Evolutionary conservation across 495 filamentous ascomycete genomes (phyloP).

Genomic region (Ascobolus immersus): DNA sequence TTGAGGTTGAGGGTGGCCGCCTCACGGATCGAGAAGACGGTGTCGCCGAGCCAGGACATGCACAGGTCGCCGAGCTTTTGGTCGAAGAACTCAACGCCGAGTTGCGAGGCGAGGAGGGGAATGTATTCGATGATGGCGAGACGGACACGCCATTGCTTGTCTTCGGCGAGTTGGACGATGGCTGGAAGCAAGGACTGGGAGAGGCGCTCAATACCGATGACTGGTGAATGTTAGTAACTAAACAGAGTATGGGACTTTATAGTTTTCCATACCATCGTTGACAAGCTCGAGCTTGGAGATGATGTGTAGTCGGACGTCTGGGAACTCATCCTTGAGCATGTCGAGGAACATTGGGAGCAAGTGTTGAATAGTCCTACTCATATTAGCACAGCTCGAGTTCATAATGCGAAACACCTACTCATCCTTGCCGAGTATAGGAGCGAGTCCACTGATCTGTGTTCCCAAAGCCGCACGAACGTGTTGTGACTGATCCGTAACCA

Average conservation of each 20-base stretch:
- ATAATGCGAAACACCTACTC: conserved; percentile 39
- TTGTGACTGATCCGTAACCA: conserved; percentile 86
- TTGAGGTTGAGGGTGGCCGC: conserved; percentile 90
- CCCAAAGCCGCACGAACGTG: conserved; percentile 88
- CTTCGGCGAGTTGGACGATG: conserved; percentile 93
- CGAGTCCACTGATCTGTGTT: conserved; percentile 89
- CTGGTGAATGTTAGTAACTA: conserved; percentile 21
- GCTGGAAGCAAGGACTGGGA: conserved; percentile 90
- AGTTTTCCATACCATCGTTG: conserved; percentile 55
- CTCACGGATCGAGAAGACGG: conserved; percentile 93
- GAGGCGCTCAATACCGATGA: conserved; percentile 90
- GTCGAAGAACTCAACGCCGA: conserved; percentile 94
- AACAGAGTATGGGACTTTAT: conserved; percentile 3
- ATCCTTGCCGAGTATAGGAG: conserved; percentile 90
- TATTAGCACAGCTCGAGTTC: conserved; percentile 3
- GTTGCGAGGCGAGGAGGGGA: conserved; percentile 77
- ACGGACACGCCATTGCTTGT: conserved; percentile 98
- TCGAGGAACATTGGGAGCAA: conserved; percentile 96
- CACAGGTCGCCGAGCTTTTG: conserved; percentile 84
- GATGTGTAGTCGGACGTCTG: conserved; percentile 89
- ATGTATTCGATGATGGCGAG: conserved; percentile 98
- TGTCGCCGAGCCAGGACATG: conserved; percentile 99
- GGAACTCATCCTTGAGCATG: conserved; percentile 98
- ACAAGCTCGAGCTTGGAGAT: conserved; percentile 95
- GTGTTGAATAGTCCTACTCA: conserved; percentile 62